Evolutionary conservation across 352 stramenopile genomes (phyloP).

Genomic region (Peronospora belbahrii): DNA sequence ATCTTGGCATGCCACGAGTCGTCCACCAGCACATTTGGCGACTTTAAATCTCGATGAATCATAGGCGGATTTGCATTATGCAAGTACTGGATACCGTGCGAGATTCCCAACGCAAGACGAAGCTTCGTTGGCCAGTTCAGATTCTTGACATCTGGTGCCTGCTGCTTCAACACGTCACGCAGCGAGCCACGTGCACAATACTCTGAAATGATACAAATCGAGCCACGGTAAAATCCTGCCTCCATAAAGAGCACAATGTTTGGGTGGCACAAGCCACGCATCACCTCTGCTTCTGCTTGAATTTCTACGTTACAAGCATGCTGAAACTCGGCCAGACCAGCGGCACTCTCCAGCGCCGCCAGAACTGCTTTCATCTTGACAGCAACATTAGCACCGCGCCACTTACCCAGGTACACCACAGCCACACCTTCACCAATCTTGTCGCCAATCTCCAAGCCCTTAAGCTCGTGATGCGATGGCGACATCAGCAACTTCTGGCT

Average conservation of each 20-base stretch:
- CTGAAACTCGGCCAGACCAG: slow-evolving; percentile 66
- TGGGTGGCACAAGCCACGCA: slow-evolving; percentile 71
- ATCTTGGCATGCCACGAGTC: slow-evolving; percentile 88
- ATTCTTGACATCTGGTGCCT: slow-evolving; percentile 46
- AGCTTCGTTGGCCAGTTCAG: slow-evolving; percentile 79
- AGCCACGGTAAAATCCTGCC: slow-evolving; percentile 74
- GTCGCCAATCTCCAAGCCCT: slow-evolving; percentile 70
- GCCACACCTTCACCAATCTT: slow-evolving; percentile 82
- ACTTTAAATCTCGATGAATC: slow-evolving; percentile 89
- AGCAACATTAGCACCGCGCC: slow-evolving; percentile 92
- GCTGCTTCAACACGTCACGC: slow-evolving; percentile 87
- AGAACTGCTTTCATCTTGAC: slow-evolving; percentile 90
- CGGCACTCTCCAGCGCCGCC: slow-evolving; percentile 44
- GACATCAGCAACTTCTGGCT: slow-evolving; percentile 41
- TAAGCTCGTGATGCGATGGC: slow-evolving; percentile 61
- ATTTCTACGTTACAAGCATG: slow-evolving; percentile 82
- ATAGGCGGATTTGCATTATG: slow-evolving; percentile 85
- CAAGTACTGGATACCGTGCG: slow-evolving; percentile 85
- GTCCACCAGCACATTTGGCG: slow-evolving; percentile 84
- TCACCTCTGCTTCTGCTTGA: slow-evolving; percentile 71
- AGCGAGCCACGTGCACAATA: slow-evolving; percentile 91
- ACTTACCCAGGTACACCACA: slow-evolving; percentile 93
- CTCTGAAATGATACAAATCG: slow-evolving; percentile 94
- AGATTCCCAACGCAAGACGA: slow-evolving; percentile 67
- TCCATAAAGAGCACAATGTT: slow-evolving; percentile 89